Evolutionary conservation across 1,284 basidiomycete species (phyloP).

Genomic region (Calocybe gambosa): DNA sequence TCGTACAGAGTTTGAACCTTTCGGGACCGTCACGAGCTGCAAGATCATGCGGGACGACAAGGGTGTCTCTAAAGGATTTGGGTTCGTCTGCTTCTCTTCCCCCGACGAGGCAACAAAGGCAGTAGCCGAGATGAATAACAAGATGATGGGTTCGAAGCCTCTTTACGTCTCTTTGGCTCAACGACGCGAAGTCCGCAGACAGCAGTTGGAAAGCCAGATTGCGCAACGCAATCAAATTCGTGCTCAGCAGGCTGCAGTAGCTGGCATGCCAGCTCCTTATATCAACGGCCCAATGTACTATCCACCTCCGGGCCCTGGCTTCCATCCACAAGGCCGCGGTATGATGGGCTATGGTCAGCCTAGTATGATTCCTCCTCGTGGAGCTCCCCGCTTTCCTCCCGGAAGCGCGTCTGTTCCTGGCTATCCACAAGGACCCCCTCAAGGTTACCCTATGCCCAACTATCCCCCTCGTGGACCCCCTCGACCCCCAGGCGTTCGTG

Average conservation of each 20-base stretch:
- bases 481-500: conserved; percentile 50
- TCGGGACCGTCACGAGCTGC: conserved; percentile 96
- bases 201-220: conserved; percentile 98
- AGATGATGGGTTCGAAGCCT: conserved; percentile 99
- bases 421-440: conserved; percentile 64
- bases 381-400: conserved; percentile 29
- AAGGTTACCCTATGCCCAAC: conserved; percentile 61
- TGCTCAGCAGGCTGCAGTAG: conserved; percentile 88
- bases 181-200: conserved; percentile 95
- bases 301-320: conserved; percentile 71
- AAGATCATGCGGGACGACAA: conserved; percentile 99
- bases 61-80: conserved; percentile 90
- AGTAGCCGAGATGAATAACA: conserved; percentile 99
- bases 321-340: conserved; percentile 76
- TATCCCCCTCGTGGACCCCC: conserved; percentile 54
- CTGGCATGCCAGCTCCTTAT: conserved; percentile 78
- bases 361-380: conserved; percentile 80
- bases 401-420: conserved; percentile 69
- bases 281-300: conserved; percentile 87
- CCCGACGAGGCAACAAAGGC: conserved; percentile 99
- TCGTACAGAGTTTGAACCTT: conserved; percentile 92
- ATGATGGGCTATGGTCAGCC: conserved; percentile 83
- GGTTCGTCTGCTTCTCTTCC: conserved; percentile 98
- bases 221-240: conserved; percentile 94
- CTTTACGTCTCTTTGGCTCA: conserved; percentile 99